Evolutionary conservation across 495 filamentous ascomycete genomes (phyloP).

Genomic region (Xylaria scruposa): DNA sequence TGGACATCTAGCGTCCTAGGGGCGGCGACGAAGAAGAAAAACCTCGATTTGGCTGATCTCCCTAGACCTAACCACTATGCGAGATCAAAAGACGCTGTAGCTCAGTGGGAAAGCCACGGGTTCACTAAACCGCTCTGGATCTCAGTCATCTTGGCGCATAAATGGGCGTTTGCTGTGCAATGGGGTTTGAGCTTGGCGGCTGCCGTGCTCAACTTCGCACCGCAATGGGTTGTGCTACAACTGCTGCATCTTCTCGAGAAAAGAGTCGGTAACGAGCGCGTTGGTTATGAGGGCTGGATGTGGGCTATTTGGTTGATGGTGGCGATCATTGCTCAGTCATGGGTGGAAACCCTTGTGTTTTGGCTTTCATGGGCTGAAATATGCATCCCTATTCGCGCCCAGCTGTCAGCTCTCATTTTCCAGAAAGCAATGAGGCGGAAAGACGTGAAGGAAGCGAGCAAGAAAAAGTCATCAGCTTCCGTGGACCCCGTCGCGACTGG

Average conservation of each 20-base stretch:
- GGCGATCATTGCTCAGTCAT: constrained; percentile 60
- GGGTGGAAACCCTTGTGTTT: constrained; percentile 65
- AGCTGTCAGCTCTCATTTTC: constrained; percentile 76
- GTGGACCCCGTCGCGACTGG: constrained; percentile 35
- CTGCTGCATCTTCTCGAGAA: constrained; percentile 69
- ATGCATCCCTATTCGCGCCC: constrained; percentile 68
- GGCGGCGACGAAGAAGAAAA: constrained; percentile 59
- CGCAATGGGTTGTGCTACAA: constrained; percentile 71
- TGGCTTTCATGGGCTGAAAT: constrained; percentile 72
- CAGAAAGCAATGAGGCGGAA: constrained; percentile 81
- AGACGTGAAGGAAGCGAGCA: constrained; percentile 68
- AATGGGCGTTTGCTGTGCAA: constrained; percentile 59
- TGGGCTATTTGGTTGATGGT: constrained; percentile 71
- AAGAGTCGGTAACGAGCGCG: constrained; percentile 48
- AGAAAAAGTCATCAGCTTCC: constrained; percentile 40
- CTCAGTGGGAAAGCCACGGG: constrained; percentile 58
- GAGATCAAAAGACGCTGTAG: constrained; percentile 55
- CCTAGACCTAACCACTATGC: constrained; percentile 58
- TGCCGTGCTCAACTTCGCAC: constrained; percentile 67
- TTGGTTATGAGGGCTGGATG: constrained; percentile 62
- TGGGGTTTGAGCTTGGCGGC: constrained; percentile 58
- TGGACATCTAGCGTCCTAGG: constrained; percentile 66
- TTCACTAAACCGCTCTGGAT: constrained; percentile 65
- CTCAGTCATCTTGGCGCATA: constrained; percentile 63
- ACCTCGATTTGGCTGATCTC: constrained; percentile 65